Percentiles rank a stretch among this genome's conserved stretches.
phyloP scores from a whole-genome alignment of 78 protist genomes.

The Creolimax fragrantissima region DNA sequence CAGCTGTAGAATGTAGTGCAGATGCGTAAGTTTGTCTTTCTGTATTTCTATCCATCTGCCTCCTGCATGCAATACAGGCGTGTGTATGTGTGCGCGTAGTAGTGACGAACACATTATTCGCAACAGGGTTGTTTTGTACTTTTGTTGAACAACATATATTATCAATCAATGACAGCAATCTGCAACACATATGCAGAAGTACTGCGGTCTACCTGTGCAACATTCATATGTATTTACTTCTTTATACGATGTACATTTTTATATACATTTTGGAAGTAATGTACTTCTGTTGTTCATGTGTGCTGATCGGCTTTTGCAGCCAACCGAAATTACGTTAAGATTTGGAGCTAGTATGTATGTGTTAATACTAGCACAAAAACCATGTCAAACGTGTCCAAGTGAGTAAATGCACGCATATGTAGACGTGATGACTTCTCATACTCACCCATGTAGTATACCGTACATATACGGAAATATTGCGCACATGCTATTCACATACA shows the following conservation, averaged over 20 bases:
- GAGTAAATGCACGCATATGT: background rate
- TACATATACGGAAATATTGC: background rate
- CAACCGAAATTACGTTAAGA: too few relatives aligned
- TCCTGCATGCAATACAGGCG: background rate
- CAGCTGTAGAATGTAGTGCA: background rate
- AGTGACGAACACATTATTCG: background rate
- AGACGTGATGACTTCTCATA: background rate
- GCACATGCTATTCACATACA: background rate
- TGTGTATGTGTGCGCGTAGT: background rate
- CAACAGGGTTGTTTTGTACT: background rate
- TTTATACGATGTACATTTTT: background rate
- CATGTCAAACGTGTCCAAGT: background rate
- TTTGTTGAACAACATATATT: background rate
- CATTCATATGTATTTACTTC: background rate
- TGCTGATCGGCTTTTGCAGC: too few relatives aligned
- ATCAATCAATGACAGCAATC: too few relatives aligned
- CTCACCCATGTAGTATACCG: background rate
- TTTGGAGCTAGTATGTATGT: background rate
- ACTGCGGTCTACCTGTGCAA: background rate
- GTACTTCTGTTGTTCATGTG: background rate
- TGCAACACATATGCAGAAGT: too few relatives aligned
- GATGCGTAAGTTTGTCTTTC: background rate
- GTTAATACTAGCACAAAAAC: background rate
- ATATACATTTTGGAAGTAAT: background rate
- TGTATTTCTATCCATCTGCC: background rate